phyloP scores from a whole-genome alignment of 2,329 filamentous ascomycete genomes.

The Orbilia oligospora region DNA sequence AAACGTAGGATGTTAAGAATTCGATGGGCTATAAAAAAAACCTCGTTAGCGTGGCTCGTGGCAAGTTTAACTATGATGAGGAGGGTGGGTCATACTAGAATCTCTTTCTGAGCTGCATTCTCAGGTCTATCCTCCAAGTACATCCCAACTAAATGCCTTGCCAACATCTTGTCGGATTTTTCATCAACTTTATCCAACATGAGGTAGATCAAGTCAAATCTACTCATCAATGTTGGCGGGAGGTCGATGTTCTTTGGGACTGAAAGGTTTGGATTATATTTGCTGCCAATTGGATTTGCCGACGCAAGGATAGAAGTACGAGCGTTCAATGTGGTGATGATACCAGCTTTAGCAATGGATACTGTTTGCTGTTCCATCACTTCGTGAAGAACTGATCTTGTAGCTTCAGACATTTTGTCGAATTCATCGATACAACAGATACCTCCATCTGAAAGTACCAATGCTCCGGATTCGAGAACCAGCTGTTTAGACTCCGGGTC shows the following conservation, averaged over 20 bases:
- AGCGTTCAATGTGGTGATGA: constrained; percentile 91
- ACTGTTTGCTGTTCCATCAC: constrained; percentile 87
- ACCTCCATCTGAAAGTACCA: constrained; percentile 81
- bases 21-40: constrained; percentile 81
- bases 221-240: constrained; percentile 91
- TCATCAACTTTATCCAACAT: constrained; percentile 96
- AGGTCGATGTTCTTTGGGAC: constrained; percentile 99
- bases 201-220: constrained; percentile 97
- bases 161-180: constrained; percentile 86
- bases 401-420: constrained; percentile 83
- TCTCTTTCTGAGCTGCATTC: constrained; percentile 81
- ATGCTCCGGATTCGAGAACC: constrained; percentile 80
- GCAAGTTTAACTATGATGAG: background rate
- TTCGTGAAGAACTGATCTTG: constrained; percentile 81
- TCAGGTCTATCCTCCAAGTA: constrained; percentile 96
- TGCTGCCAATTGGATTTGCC: constrained; percentile 96
- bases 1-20: constrained; percentile 96
- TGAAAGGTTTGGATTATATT: constrained; percentile 95
- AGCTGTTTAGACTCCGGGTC: constrained; percentile 81
- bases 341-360: constrained; percentile 82
- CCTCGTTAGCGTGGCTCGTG: constrained; percentile 10
- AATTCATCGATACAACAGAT: constrained; percentile 85
- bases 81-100: constrained; percentile 75
- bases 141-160: constrained; percentile 93
- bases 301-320: constrained; percentile 95